phyloP scores from a whole-genome alignment of 2,329 filamentous ascomycete genomes.

The Neonectria hederae region DNA sequence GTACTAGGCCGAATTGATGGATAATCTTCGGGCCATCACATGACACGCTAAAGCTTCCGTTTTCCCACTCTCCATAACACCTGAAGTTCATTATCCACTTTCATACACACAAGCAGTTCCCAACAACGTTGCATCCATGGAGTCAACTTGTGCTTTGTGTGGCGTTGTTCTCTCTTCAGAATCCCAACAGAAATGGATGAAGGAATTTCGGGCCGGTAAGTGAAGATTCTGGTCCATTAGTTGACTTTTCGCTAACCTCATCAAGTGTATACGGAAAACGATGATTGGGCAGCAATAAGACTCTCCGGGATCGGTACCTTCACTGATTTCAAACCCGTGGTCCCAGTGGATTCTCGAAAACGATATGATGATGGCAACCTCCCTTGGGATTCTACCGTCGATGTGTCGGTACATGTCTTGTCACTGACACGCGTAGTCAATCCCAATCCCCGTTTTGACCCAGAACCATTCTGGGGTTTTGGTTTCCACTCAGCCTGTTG shows the following conservation, averaged over 20 bases:
- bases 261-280: background rate
- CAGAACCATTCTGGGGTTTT: constrained; percentile 18
- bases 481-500: constrained; percentile 25
- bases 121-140: background rate
- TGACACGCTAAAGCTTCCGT: no score
- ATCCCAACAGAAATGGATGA: background rate
- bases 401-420: background rate
- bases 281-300: background rate
- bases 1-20: no score
- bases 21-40: no score
- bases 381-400: background rate
- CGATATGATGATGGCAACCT: constrained; percentile 14
- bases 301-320: background rate
- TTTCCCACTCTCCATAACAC: no score
- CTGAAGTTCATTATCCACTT: no score
- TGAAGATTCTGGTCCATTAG: background rate
- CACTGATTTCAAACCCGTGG: background rate
- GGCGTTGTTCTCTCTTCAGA: background rate
- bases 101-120: no score
- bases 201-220: background rate
- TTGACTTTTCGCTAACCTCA: background rate
- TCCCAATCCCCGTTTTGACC: background rate
- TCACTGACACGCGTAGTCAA: constrained; percentile 5
- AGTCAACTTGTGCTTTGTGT: background rate
- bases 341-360: background rate